Evolutionary conservation across 108 stramenopile genomes (phyloP).

Genomic region (Halocafeteria seosinensis): DNA sequence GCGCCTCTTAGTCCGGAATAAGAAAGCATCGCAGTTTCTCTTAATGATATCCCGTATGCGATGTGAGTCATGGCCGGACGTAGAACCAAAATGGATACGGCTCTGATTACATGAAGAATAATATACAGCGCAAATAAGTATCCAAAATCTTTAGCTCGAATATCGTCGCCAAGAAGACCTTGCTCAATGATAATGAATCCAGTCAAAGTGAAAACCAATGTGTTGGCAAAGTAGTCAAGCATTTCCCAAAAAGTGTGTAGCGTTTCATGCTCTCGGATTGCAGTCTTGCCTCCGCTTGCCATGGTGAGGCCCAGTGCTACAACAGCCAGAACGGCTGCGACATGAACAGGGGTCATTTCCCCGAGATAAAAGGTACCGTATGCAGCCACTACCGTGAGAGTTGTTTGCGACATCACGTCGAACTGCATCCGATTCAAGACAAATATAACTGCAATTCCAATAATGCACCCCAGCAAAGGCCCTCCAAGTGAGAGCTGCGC

Average conservation of each 20-base stretch:
- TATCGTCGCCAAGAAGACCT: neutral
- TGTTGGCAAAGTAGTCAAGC: constrained; percentile 19
- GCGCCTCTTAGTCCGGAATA: constrained; percentile 37
- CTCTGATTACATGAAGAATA: constrained; percentile 19
- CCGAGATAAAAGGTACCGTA: constrained; percentile 17
- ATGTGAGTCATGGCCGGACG: constrained; percentile 9
- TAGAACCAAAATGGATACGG: constrained; percentile 8
- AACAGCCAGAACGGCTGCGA: constrained; percentile 16
- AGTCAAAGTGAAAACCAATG: constrained; percentile 11
- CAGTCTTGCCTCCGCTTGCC: neutral
- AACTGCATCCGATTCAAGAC: neutral
- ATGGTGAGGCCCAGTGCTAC: constrained; percentile 12
- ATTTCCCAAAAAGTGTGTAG: constrained; percentile 18
- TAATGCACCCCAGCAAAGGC: constrained; percentile 3
- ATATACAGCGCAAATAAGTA: constrained; percentile 22
- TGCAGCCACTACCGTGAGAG: constrained; percentile 10
- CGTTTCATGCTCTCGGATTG: constrained; percentile 4
- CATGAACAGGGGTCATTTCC: neutral
- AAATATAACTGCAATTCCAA: neutral
- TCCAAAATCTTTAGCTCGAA: neutral
- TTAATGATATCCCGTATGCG: constrained; percentile 4
- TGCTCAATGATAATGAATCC: constrained; percentile 6
- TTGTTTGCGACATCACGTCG: constrained; percentile 11
- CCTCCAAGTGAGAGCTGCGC: constrained; percentile 13
- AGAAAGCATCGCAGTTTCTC: constrained; percentile 18